A percentile compares a stretch with the other conserved stretches of the same genome.
These are phyloP conservation scores for Aspergillus saccharolyticus DNA, from an alignment of 495 filamentous ascomycete genomes.

Conservation along the genomic window DNA sequence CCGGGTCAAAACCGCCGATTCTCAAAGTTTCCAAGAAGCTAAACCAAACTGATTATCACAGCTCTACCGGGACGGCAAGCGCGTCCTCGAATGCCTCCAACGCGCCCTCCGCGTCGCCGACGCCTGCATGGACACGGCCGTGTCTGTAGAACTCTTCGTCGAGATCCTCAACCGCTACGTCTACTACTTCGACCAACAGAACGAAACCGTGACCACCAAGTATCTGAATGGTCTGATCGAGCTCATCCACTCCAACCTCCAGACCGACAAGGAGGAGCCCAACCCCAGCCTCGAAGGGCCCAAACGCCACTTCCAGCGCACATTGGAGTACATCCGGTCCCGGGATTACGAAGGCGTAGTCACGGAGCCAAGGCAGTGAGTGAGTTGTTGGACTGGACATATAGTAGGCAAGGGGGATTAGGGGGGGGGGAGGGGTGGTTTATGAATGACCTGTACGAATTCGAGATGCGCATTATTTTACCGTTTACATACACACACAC, in stretches of 20 bases:
- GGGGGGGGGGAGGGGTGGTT: no score
- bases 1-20: no score
- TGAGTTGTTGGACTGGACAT: no score
- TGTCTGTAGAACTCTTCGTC: conserved; percentile 94
- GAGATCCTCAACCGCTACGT: conserved; percentile 98
- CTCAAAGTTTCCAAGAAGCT: not conserved
- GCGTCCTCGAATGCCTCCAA: conserved; percentile 93
- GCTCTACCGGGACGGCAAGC: conserved; percentile 95
- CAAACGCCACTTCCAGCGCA: conserved; percentile 86
- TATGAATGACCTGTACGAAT: conserved; percentile 14
- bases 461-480: conserved; percentile 1
- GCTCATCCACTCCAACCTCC: conserved; percentile 92
- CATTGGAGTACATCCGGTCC: conserved; percentile 84
- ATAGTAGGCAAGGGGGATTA: no score
- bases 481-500: no score
- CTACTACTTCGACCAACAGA: conserved; percentile 98
- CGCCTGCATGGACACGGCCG: conserved; percentile 98
- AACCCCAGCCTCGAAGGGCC: conserved; percentile 81
- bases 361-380: conserved; percentile 59
- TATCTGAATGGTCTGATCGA: conserved; percentile 98
- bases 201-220: conserved; percentile 96
- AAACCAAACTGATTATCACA: conserved; percentile 26
- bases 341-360: conserved; percentile 91
- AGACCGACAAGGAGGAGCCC: conserved; percentile 61
- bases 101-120: conserved; percentile 93